A percentile compares a stretch with the other conserved stretches of the same genome.
These are phyloP conservation scores for Alternaria atra DNA, from an alignment of 2,329 filamentous ascomycete genomes.

Conservation along the genomic window DNA sequence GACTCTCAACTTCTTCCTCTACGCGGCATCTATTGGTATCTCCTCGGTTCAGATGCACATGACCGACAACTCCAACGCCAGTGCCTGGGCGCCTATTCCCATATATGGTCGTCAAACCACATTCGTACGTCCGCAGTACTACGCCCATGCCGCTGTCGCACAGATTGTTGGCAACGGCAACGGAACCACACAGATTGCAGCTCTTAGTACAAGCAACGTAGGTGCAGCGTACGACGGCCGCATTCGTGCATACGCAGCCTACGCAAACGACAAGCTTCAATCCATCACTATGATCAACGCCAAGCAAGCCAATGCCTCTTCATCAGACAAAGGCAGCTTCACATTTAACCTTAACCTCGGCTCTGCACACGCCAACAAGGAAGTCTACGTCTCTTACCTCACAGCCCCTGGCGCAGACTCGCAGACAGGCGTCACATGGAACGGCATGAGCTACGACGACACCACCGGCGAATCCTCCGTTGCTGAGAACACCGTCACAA, in stretches of 20 bases:
- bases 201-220: constrained; percentile 41
- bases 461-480: constrained; percentile 53
- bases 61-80: constrained; percentile 63
- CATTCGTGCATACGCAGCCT: constrained; percentile 57
- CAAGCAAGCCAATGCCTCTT: constrained; percentile 54
- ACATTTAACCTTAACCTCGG: constrained; percentile 55
- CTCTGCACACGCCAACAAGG: constrained; percentile 52
- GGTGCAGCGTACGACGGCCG: constrained; percentile 52
- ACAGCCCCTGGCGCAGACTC: constrained; percentile 58
- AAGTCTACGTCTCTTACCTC: constrained; percentile 59
- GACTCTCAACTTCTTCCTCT: constrained; percentile 63
- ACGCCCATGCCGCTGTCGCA: constrained; percentile 61
- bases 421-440: constrained; percentile 56
- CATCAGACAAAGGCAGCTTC: constrained; percentile 49
- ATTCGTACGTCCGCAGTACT: constrained; percentile 61
- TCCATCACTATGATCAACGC: constrained; percentile 59
- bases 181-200: constrained; percentile 56
- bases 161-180: constrained; percentile 60
- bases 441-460: constrained; percentile 57
- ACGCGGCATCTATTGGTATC: constrained; percentile 59
- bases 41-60: constrained; percentile 62
- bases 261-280: constrained; percentile 54
- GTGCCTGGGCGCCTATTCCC: constrained; percentile 59
- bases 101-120: constrained; percentile 53
- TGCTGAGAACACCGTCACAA: constrained; percentile 45